Evolutionary conservation across 768 basidiomycete species (phyloP).

Genomic region (Amanita brunnescens): DNA sequence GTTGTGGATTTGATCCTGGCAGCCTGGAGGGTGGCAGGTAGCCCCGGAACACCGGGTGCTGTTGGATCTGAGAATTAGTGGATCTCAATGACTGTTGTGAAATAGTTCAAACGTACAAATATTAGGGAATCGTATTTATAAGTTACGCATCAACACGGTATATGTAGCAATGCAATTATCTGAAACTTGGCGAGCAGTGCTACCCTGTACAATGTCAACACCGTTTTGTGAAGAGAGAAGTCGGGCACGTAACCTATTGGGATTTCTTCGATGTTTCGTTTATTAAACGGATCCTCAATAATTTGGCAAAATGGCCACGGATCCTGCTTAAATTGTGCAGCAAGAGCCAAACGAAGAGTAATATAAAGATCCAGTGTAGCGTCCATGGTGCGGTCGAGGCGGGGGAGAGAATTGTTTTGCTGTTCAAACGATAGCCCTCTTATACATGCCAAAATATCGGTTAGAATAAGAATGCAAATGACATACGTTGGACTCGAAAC

Average conservation of each 20-base stretch:
- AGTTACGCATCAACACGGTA: not conserved
- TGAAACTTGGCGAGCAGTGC: too few relatives aligned
- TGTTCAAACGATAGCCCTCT: not conserved
- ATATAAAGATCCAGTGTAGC: constrained; percentile 5
- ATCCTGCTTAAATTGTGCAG: constrained; percentile 1
- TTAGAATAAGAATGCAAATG: not conserved
- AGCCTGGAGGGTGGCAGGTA: constrained; percentile 82
- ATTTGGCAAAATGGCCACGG: constrained; percentile 7
- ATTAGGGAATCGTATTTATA: not conserved
- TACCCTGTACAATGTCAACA: too few relatives aligned
- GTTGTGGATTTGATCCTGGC: constrained; percentile 73
- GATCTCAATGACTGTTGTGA: not conserved
- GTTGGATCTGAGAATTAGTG: constrained; percentile 28
- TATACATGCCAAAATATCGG: not conserved
- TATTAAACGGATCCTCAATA: constrained; percentile 12
- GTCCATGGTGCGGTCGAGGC: not conserved
- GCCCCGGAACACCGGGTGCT: constrained; percentile 51
- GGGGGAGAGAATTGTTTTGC: not conserved
- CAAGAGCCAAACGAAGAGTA: constrained; percentile 7
- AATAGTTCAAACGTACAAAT: not conserved
- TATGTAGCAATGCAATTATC: too few relatives aligned
- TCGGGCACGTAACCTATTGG: not conserved
- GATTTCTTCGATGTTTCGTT: not conserved
- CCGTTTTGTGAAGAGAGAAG: not conserved
- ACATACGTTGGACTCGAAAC: not conserved